These are phyloP conservation scores for Helotiales sp. DNA, from an alignment of 2,329 filamentous ascomycete species.

Conservation along the genomic window DNA sequence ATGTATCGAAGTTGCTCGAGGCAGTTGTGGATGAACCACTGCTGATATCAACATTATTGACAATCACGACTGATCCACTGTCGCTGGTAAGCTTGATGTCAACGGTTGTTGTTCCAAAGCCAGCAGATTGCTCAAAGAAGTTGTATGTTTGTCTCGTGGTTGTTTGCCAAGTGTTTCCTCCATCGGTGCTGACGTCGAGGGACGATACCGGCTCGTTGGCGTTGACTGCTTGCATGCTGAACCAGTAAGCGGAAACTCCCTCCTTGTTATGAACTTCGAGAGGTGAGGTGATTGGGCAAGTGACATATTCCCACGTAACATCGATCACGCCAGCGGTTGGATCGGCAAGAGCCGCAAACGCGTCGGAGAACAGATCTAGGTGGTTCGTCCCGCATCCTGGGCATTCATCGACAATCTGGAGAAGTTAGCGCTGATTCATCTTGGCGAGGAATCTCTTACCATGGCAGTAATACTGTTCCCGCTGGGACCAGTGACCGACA, in stretches of 20 bases:
- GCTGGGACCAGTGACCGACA: conserved; percentile 56
- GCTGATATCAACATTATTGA: conserved; percentile 49
- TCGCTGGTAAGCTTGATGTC: conserved; percentile 56
- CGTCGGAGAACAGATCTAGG: conserved; percentile 54
- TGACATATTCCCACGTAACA: conserved; percentile 49
- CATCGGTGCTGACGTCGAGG: conserved; percentile 62
- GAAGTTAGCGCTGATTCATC: not conserved
- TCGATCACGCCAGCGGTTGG: conserved; percentile 47
- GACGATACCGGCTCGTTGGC: conserved; percentile 54
- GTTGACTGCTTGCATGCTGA: conserved; percentile 66
- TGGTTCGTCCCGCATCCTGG: conserved; percentile 53
- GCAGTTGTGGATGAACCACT: conserved; percentile 22
- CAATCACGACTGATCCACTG: conserved; percentile 50
- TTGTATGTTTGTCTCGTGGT: conserved; percentile 57
- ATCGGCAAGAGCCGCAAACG: conserved; percentile 48
- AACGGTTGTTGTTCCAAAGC: conserved; percentile 55
- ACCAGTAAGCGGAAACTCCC: conserved; percentile 52
- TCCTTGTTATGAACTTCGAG: conserved; percentile 54
- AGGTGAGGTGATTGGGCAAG: conserved; percentile 51
- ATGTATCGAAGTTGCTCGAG: conserved; percentile 26
- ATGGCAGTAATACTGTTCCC: conserved; percentile 63
- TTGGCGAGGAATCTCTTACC: conserved; percentile 42
- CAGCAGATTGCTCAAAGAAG: conserved; percentile 60
- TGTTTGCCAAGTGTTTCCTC: conserved; percentile 57
- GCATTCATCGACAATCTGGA: conserved; percentile 56